phyloP scores from a whole-genome alignment of 2,329 filamentous ascomycete species.

The Decorospora gaudefroyi region DNA sequence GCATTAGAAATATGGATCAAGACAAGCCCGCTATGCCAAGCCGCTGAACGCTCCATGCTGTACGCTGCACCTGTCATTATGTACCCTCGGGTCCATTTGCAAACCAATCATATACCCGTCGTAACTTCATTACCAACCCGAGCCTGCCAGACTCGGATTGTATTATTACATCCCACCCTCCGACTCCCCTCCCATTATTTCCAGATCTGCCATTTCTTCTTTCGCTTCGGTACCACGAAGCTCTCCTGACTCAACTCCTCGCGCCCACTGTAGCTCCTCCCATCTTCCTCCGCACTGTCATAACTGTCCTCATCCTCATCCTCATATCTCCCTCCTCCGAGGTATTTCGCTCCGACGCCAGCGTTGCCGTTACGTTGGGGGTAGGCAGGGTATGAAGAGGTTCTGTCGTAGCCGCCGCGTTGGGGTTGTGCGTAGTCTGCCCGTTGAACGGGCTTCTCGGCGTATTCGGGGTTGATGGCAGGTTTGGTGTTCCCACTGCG shows the following conservation, averaged over 20 bases:
- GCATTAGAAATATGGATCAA: neutral
- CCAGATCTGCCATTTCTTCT: conserved; percentile 49
- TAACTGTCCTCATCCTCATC: conserved; percentile 40
- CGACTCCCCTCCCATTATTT: conserved; percentile 9
- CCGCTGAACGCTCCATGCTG: conserved; percentile 3
- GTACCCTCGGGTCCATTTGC: neutral
- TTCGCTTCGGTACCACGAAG: conserved; percentile 46
- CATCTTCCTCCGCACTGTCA: conserved; percentile 30
- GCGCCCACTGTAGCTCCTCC: conserved; percentile 32
- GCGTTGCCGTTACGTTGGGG: conserved; percentile 28
- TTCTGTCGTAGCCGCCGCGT: conserved; percentile 29
- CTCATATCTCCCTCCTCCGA: conserved; percentile 38
- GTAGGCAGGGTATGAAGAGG: conserved; percentile 27
- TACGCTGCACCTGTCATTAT: conserved; percentile 7
- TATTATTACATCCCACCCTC: conserved; percentile 1
- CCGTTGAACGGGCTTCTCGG: conserved; percentile 16
- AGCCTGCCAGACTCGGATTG: neutral
- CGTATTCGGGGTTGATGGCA: conserved; percentile 14
- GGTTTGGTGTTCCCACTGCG: conserved; percentile 11
- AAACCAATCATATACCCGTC: conserved; percentile 3
- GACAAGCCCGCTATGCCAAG: neutral
- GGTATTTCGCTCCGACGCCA: conserved; percentile 38
- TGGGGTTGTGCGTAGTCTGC: conserved; percentile 27
- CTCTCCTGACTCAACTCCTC: conserved; percentile 39
- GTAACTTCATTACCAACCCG: conserved; percentile 10